These are phyloP conservation scores for Albugo candida DNA, from an alignment of 352 stramenopile genomes.

Conservation along the genomic window DNA sequence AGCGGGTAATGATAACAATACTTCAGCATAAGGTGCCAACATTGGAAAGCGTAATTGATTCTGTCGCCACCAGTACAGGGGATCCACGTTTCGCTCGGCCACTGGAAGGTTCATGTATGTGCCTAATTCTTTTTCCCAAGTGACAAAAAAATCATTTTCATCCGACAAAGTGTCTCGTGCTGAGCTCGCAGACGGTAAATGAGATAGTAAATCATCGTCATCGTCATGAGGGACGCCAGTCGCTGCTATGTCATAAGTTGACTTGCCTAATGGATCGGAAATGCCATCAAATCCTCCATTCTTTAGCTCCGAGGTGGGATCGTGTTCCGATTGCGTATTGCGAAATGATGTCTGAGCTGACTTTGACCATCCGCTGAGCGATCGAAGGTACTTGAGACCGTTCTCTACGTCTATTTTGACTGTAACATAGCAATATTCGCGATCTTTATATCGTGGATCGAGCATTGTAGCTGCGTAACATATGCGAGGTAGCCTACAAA, in stretches of 20 bases:
- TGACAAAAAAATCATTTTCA: conserved; percentile 29
- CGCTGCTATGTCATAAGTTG: background rate
- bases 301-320: background rate
- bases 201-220: conserved; percentile 30
- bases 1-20: conserved; percentile 45
- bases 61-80: conserved; percentile 52
- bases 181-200: conserved; percentile 21
- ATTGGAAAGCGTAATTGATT: conserved; percentile 64
- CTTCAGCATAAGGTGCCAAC: conserved; percentile 52
- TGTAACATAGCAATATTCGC: conserved; percentile 53
- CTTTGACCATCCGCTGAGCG: background rate
- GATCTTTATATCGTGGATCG: conserved; percentile 65
- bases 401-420: conserved; percentile 27
- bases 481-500: conserved; percentile 24
- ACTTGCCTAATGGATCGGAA: background rate
- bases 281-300: background rate
- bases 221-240: conserved; percentile 4
- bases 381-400: conserved; percentile 31
- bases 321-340: background rate
- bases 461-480: conserved; percentile 55
- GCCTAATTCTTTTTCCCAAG: conserved; percentile 55
- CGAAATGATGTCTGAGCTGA: conserved; percentile 3
- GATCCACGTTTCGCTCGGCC: conserved; percentile 49
- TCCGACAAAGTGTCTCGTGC: conserved; percentile 13
- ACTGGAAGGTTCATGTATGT: conserved; percentile 57